Conservation (phyloP, 2,329 filamentous ascomycete species). For the Botryotinia globosa region DNA sequence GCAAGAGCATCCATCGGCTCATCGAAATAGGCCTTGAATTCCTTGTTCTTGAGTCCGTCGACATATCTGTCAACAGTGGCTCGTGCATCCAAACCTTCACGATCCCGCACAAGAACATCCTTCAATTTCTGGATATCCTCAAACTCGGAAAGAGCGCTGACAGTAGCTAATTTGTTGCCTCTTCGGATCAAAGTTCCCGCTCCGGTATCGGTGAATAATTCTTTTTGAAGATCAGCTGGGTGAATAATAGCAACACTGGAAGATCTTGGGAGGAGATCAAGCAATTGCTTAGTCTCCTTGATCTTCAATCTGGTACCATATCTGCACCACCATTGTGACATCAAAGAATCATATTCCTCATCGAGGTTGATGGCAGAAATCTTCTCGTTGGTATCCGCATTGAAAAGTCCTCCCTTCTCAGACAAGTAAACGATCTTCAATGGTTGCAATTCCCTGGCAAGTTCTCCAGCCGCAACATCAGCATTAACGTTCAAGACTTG, state of each 20-base stretch:
- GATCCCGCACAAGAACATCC: constrained; percentile 76
- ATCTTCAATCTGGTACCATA: constrained; percentile 97
- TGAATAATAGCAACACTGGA: constrained; percentile 98
- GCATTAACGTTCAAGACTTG: constrained; percentile 97
- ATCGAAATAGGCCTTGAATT: constrained; percentile 93
- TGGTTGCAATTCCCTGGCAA: constrained; percentile 84
- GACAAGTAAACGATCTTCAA: constrained; percentile 98
- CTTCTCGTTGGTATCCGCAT: constrained; percentile 89
- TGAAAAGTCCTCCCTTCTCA: constrained; percentile 94
- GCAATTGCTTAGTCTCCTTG: constrained; percentile 90
- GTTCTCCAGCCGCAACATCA: constrained; percentile 90
- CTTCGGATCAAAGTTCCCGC: constrained; percentile 90
- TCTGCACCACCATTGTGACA: constrained; percentile 91
- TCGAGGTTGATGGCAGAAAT: constrained; percentile 97
- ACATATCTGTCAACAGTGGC: constrained; percentile 86
- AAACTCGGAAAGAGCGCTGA: constrained; percentile 69
- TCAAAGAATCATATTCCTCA: constrained; percentile 89
- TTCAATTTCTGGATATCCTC: constrained; percentile 74
- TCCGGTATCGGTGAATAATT: constrained; percentile 93
- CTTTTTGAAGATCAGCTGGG: constrained; percentile 91
- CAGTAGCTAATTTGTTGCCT: constrained; percentile 82
- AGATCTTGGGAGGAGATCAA: constrained; percentile 83
- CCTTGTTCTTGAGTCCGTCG: constrained; percentile 68
- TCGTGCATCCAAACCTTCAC: constrained; percentile 75
- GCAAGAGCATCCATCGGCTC: constrained; percentile 90